phyloP scores from a whole-genome alignment of 345 rosid species.

The Jatropha curcas region DNA sequence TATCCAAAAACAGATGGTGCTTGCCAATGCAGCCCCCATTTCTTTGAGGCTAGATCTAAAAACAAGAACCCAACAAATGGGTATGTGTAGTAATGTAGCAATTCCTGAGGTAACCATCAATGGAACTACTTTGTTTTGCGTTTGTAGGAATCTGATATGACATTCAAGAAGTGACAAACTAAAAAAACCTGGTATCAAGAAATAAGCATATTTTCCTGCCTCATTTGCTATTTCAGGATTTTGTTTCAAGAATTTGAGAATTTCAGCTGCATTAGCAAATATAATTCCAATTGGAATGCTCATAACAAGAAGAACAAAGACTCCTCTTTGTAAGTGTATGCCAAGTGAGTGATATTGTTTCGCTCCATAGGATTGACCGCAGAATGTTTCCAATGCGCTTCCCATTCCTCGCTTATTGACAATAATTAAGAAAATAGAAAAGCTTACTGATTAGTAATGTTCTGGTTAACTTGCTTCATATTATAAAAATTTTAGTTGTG shows the following conservation, averaged over 20 bases:
- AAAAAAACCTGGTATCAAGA: constrained; percentile 47
- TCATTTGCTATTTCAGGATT: constrained; percentile 38
- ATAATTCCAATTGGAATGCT: constrained; percentile 19
- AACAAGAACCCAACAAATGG: constrained; percentile 47
- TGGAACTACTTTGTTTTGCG: constrained; percentile 52
- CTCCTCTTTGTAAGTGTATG: constrained; percentile 29
- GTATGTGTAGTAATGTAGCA: constrained; percentile 33
- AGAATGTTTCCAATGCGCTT: constrained; percentile 33
- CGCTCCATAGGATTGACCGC: constrained; percentile 43
- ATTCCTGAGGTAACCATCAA: constrained; percentile 43
- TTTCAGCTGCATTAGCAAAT: constrained; percentile 9
- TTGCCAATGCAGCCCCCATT: constrained; percentile 51
- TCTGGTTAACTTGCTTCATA: too few species aligned
- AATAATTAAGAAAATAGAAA: too few species aligned
- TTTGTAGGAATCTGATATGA: constrained; percentile 44
- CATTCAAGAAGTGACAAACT: constrained; percentile 39
- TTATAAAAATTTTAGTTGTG: too few species aligned
- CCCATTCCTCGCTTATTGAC: constrained; percentile 17
- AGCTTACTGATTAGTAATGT: too few species aligned
- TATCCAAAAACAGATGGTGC: constrained; percentile 35
- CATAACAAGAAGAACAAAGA: constrained; percentile 17
- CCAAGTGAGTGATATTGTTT: constrained; percentile 34
- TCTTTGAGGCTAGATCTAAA: constrained; percentile 34
- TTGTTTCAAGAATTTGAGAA: constrained; percentile 18
- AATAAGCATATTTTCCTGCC: constrained; percentile 39